Evolutionary conservation across 331 rosid species (phyloP), one percentile per base, ranked within the genome.

Genomic region (Quercus phellos): DNA sequence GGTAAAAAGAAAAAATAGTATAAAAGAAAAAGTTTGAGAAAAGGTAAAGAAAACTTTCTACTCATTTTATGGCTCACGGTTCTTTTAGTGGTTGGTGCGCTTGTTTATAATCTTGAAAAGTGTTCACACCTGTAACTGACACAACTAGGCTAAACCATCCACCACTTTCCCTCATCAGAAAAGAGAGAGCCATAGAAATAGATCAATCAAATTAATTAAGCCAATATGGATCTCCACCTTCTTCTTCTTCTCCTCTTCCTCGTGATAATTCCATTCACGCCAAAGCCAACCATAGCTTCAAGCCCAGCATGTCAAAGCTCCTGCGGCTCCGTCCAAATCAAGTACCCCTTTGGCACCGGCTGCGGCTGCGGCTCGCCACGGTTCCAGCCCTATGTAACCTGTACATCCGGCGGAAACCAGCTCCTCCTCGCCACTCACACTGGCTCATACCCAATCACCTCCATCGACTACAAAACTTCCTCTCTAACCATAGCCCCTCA

Each of bases 291-390:
- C 13, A 0, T 35, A 27, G 12, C 78, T 35, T 50, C 16, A 56
- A 42, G 67, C 70, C 51, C 81, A 19, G 53, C 86, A 3, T 91
- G 96, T 78, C 80, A 51, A 0, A 38, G 76, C 88, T 85, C 83
- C 3, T 91, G 96, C 27, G 94, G 92, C 2, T 77, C 92, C 21
- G n/a, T 84, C 4, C 64, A 68, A 6, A 58, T 91, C 19, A 86
- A 85, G 81, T 88, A 81, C 77, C 96, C 94, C 0, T 86, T 91
- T 7, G 96, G 96, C 73, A 86, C 94, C 2, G 92, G 90, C 68
- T 60, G 51, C 1, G 94, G 96, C 32, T 91, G 96, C 68, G 92
- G 92, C 42, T 86, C 94, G 22, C 92, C 94, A 5, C 80, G 82
- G 9, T 89, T 91, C 78, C 86, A 81, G 51, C 87, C 87, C 4